Evolutionary conservation across 1,284 basidiomycete genomes (phyloP).

Genomic region (Inonotus hispidus): DNA sequence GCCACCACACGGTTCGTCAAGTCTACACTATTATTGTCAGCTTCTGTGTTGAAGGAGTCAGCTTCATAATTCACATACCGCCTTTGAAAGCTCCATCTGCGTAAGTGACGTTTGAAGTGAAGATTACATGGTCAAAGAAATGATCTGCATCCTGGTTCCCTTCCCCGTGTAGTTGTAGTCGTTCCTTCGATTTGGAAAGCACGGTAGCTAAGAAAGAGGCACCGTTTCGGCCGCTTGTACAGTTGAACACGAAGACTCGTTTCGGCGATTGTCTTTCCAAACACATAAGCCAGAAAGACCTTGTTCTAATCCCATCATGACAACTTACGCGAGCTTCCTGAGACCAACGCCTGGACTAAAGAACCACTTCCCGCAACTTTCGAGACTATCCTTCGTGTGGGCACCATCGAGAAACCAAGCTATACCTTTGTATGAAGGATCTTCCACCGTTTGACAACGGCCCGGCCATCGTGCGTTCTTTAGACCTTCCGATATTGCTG

Average conservation of each 20-base stretch:
- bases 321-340: slow-evolving; percentile 17
- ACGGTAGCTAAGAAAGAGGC: slow-evolving; percentile 65
- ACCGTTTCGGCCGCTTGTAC: slow-evolving; percentile 87
- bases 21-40: slow-evolving; percentile 41
- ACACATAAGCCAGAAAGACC: not conserved
- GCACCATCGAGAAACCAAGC: slow-evolving; percentile 96
- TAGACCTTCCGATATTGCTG: slow-evolving; percentile 58
- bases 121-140: slow-evolving; percentile 85
- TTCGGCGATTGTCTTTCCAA: slow-evolving; percentile 26
- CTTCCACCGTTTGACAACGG: slow-evolving; percentile 83
- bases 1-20: slow-evolving; percentile 66
- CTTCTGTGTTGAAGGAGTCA: not conserved
- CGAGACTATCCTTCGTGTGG: slow-evolving; percentile 89
- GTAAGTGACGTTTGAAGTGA: slow-evolving; percentile 97
- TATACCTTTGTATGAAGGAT: slow-evolving; percentile 43
- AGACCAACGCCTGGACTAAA: slow-evolving; percentile 43
- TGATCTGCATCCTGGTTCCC: slow-evolving; percentile 30
- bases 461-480: slow-evolving; percentile 86
- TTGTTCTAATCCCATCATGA: not conserved
- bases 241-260: slow-evolving; percentile 90
- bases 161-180: slow-evolving; percentile 38
- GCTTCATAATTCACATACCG: slow-evolving; percentile 54
- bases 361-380: slow-evolving; percentile 87
- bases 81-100: slow-evolving; percentile 85
- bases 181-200: slow-evolving; percentile 40